These are phyloP conservation scores for Lentinula boryana DNA, from an alignment of 768 basidiomycete species.

Conservation along the genomic window DNA sequence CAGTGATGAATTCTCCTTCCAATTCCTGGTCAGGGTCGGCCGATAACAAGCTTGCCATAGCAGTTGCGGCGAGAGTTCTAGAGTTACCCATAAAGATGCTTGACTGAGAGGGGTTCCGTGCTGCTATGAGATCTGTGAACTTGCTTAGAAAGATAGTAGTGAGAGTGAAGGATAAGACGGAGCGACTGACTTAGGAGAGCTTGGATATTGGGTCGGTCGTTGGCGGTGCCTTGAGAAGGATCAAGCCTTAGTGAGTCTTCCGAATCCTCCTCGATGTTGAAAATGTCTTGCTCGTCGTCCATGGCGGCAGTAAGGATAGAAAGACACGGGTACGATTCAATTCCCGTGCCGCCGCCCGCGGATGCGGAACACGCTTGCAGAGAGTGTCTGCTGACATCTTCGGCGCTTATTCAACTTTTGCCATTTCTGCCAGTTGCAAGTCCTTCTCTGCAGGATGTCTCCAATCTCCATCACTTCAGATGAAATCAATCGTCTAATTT, in stretches of 20 bases:
- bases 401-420: neutral
- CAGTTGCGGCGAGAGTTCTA: neutral
- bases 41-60: neutral
- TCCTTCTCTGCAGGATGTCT: constrained; percentile 19
- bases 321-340: neutral
- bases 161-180: neutral
- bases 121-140: neutral
- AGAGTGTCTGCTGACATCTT: neutral
- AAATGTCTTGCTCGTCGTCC: neutral
- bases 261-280: neutral
- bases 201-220: neutral
- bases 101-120: neutral
- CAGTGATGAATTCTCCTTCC: constrained; percentile 16
- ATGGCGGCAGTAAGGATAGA: neutral
- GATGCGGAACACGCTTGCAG: neutral
- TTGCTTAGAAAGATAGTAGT: neutral
- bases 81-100: neutral
- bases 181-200: neutral
- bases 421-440: neutral
- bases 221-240: neutral
- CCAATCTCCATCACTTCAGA: constrained; percentile 69
- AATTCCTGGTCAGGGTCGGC: neutral
- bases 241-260: neutral
- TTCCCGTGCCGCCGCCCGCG: neutral
- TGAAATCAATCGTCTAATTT: constrained; percentile 80